A percentile compares a stretch with the other conserved stretches of the same genome.
phyloP scores from a whole-genome alignment of 495 filamentous ascomycete species.

The Penicillium ochrochloron region DNA sequence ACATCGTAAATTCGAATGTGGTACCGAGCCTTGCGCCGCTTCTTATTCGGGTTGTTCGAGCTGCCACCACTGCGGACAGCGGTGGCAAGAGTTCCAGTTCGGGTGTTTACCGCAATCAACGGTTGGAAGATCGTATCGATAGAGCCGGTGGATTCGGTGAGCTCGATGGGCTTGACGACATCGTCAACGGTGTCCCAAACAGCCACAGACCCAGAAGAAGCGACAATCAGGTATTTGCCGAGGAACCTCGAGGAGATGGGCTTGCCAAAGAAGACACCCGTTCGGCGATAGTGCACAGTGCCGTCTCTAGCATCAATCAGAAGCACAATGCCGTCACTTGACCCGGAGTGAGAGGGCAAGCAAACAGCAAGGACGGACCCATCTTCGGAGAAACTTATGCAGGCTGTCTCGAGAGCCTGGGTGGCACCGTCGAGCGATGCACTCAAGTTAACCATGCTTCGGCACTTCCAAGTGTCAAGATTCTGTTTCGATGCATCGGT shows the following conservation, averaged over 20 bases:
- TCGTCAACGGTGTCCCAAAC: constrained; percentile 53
- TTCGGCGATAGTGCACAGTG: constrained; percentile 39
- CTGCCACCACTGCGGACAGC: constrained; percentile 17
- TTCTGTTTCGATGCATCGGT: constrained; percentile 55
- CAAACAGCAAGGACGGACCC: constrained; percentile 79
- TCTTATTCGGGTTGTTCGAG: constrained; percentile 24
- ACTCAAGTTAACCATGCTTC: constrained; percentile 59
- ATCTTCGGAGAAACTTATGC: constrained; percentile 79
- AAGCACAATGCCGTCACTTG: constrained; percentile 34
- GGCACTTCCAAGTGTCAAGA: constrained; percentile 74
- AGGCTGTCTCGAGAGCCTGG: constrained; percentile 34
- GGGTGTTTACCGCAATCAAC: constrained; percentile 43
- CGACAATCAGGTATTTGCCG: constrained; percentile 41
- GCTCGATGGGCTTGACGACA: constrained; percentile 36
- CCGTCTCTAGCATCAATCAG: constrained; percentile 44
- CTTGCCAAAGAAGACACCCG: constrained; percentile 37
- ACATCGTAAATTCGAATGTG: constrained; percentile 46
- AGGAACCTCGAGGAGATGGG: constrained; percentile 41
- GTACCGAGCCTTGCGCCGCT: constrained; percentile 30
- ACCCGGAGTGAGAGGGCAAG: constrained; percentile 35
- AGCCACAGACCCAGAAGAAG: constrained; percentile 41
- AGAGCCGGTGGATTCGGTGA: constrained; percentile 16
- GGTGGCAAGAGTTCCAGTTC: constrained; percentile 44
- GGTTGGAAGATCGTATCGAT: constrained; percentile 16
- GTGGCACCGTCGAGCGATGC: constrained; percentile 41